Conservation (phyloP, 768 basidiomycete genomes). For the Tricholoma bakamatsutake region DNA sequence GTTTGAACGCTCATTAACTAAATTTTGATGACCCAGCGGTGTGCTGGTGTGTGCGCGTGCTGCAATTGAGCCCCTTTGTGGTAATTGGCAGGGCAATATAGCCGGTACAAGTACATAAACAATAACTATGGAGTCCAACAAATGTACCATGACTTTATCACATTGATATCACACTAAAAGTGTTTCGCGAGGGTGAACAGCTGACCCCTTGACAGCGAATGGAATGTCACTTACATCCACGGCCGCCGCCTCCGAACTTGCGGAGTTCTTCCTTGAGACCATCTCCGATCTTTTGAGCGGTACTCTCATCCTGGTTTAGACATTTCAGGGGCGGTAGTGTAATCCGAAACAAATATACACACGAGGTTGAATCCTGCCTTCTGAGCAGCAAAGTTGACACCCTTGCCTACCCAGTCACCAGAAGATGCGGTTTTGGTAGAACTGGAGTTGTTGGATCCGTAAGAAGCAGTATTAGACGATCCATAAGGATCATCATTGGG, state of each 20-base stretch:
- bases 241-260: conserved; percentile 28
- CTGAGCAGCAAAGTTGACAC: conserved; percentile 30
- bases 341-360: conserved; percentile 12
- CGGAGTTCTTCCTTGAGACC: conserved; percentile 30
- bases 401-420: conserved; percentile 31
- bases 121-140: neutral
- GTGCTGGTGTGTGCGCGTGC: too few species aligned
- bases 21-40: too few species aligned
- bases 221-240: conserved; percentile 11
- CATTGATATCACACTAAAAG: neutral
- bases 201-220: neutral
- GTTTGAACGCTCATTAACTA: too few species aligned
- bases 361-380: conserved; percentile 43
- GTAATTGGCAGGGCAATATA: too few species aligned
- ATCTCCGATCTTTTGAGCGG: conserved; percentile 31
- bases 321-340: neutral
- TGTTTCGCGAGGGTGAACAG: neutral
- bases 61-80: too few species aligned
- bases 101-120: neutral
- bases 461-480: conserved; percentile 18
- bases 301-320: conserved; percentile 26
- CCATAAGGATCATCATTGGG: conserved; percentile 17
- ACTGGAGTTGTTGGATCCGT: conserved; percentile 14
- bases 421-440: conserved; percentile 7
- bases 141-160: neutral